These are phyloP conservation scores for Neonectria magnoliae DNA, from an alignment of 2,329 filamentous ascomycete genomes.

Conservation along the genomic window DNA sequence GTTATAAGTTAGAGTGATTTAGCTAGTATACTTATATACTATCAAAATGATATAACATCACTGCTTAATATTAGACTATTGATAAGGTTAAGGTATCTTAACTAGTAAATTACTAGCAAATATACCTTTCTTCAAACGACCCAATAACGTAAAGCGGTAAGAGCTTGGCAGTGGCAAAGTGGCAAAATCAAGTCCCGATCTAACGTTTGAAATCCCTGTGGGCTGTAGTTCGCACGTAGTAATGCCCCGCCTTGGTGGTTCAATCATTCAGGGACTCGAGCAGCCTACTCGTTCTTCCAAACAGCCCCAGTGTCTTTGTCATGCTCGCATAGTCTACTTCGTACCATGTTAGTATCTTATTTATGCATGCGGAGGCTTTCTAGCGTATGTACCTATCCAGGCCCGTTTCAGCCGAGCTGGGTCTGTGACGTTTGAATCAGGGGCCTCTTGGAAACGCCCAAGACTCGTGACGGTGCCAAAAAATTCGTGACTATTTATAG, in stretches of 20 bases:
- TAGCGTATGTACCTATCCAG: not conserved
- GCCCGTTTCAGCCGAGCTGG: not conserved
- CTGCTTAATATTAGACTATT: too few relatives aligned
- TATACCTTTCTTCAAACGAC: too few relatives aligned
- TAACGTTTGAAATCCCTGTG: too few relatives aligned
- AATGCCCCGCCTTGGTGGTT: not conserved
- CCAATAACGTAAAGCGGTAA: too few relatives aligned
- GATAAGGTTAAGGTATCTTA: too few relatives aligned
- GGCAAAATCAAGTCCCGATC: too few relatives aligned
- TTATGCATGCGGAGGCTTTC: conserved; percentile 9
- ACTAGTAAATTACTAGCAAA: too few relatives aligned
- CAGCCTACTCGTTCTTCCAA: too few relatives aligned
- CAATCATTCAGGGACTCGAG: conserved; percentile 5
- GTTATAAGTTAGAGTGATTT: too few relatives aligned
- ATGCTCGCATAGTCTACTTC: not conserved
- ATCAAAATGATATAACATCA: too few relatives aligned
- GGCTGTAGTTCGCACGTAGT: not conserved
- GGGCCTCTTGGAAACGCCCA: not conserved
- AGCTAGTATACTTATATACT: too few relatives aligned
- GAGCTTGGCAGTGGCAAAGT: too few relatives aligned
- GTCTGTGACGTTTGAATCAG: not conserved
- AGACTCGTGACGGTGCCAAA: not conserved
- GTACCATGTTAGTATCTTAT: not conserved
- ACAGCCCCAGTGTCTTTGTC: not conserved
- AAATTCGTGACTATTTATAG: not conserved